Conservation (phyloP, 768 basidiomycete genomes). For the Suillus weaverae region DNA sequence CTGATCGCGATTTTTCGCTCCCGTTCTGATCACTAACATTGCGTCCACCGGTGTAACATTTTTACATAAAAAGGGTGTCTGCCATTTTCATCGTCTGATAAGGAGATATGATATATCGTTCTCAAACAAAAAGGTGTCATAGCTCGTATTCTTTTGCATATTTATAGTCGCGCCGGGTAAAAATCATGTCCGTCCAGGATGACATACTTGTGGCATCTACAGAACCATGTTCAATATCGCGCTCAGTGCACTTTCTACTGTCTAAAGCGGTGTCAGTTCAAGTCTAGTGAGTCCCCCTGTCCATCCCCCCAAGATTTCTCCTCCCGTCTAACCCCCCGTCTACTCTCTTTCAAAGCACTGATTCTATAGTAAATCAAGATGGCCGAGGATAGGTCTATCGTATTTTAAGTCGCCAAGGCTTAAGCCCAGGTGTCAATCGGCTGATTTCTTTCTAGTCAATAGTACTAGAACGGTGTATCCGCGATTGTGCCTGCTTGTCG, state of each 20-base stretch:
- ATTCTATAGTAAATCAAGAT: not conserved
- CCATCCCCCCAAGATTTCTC: too few relatives aligned
- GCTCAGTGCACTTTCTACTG: not conserved
- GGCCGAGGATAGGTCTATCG: not conserved
- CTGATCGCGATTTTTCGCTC: not conserved
- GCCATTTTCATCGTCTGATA: not conserved
- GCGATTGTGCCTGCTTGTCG: too few relatives aligned
- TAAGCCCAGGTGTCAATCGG: not conserved
- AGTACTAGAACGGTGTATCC: too few relatives aligned
- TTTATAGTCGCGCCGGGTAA: not conserved
- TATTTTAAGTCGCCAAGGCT: not conserved
- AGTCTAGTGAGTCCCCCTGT: not conserved
- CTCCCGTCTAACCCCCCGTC: too few relatives aligned
- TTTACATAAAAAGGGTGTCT: not conserved
- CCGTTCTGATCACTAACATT: not conserved
- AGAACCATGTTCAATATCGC: not conserved
- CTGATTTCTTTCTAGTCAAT: not conserved
- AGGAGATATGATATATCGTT: not conserved
- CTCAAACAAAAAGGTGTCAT: not conserved
- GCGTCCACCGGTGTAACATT: not conserved
- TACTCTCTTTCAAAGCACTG: not conserved
- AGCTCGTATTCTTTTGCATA: not conserved
- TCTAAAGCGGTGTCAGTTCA: not conserved
- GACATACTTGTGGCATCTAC: not conserved
- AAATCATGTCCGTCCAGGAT: not conserved